Evolutionary conservation across 176 grass and related monocot genomes (phyloP), one percentile per base, ranked within the genome.

Genomic region (Musa itinerans): DNA sequence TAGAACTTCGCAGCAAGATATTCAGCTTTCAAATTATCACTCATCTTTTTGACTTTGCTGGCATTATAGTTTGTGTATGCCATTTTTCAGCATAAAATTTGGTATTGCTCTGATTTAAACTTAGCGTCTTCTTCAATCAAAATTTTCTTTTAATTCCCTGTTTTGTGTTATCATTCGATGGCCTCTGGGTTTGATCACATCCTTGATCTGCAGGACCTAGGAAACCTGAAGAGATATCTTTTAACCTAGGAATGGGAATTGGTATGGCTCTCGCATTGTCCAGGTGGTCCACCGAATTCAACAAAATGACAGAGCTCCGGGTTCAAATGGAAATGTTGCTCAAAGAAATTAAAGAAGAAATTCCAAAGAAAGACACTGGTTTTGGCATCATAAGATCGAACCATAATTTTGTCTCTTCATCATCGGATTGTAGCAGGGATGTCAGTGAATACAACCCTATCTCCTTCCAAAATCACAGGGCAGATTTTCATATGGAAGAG

Each of bases 301-400:
- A 75, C 55, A 76, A 79, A 85, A 89, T 92, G 81, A 71, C 81
- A 20, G 86, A 92, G 69, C 76, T 92, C 78, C 86, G 73, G 19
- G 76, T 82, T 67, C 73, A 82, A 80, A 86, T 86, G 90, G 90
- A 92, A 78, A 19, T 43, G 72, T 66, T 92, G 21, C 81, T 92
- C 15, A 51, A 51, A 29, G 79, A 86, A 57, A 78, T 84, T 66
- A 80, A 73, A n/a, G 78, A 78, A 55, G 78, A 89, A 56, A 58
- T 63, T 50, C 8, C 10, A 71, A 77, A 17, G 29, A 80, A 61
- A 53, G 29, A 52, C 20, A 34, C 26, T 8, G 14, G 24, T 11
- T 25, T 4, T 52, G 10, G 43, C 43, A 3, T 53, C 29, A 24
- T 23, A 19, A 43, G n/a, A 56, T 27, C 20, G 34, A n/a, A 21